Percentiles rank a stretch among this genome's conserved stretches.
phyloP scores from a whole-genome alignment of 2,329 filamentous ascomycete species.

The Cytospora paraplurivora region DNA sequence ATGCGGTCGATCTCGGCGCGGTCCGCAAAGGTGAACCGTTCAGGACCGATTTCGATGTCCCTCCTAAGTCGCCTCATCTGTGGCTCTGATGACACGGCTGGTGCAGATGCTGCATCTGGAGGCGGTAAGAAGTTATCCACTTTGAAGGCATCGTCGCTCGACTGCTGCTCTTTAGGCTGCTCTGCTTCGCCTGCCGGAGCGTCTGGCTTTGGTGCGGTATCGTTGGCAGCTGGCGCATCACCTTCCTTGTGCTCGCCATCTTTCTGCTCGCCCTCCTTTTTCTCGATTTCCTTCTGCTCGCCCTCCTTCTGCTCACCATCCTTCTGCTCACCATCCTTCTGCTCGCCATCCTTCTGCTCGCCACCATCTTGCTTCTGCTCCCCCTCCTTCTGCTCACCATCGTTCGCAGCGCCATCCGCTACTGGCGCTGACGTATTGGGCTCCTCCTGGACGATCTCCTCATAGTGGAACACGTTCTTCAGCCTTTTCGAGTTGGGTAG shows the following conservation, averaged over 20 bases:
- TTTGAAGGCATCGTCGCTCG: constrained; percentile 24
- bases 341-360: neutral
- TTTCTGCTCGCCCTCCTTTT: neutral
- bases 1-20: constrained; percentile 80
- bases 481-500: constrained; percentile 73
- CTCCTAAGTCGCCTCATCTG: constrained; percentile 60
- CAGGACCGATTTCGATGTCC: constrained; percentile 75
- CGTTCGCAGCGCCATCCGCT: constrained; percentile 26
- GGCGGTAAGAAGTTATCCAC: constrained; percentile 32
- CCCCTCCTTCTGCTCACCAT: constrained; percentile 9
- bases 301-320: neutral
- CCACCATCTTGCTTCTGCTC: neutral
- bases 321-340: neutral
- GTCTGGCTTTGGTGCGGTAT: constrained; percentile 29
- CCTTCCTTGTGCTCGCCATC: constrained; percentile 1
- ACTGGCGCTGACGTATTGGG: constrained; percentile 42
- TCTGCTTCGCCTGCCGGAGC: constrained; percentile 25
- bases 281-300: constrained; percentile 5
- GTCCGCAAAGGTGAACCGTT: constrained; percentile 71
- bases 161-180: constrained; percentile 20
- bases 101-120: constrained; percentile 29
- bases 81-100: constrained; percentile 41
- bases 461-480: constrained; percentile 71
- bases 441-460: constrained; percentile 65
- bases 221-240: constrained; percentile 15